Percentiles rank a stretch among this genome's conserved stretches.
phyloP scores from a whole-genome alignment of 2,329 filamentous ascomycete genomes.

The Davidsoniella neocaledoniae region DNA sequence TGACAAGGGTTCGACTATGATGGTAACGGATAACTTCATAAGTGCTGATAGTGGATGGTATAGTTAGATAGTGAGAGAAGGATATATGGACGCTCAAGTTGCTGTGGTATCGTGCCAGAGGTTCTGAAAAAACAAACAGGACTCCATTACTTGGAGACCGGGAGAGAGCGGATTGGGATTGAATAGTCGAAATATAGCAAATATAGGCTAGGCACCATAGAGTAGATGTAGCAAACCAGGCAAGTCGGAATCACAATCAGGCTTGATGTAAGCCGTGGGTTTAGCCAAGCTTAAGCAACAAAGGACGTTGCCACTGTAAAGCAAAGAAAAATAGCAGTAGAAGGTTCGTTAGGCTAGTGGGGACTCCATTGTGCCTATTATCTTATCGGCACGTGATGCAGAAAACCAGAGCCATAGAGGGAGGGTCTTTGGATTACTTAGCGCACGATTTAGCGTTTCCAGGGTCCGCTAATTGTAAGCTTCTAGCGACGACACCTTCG shows the following conservation, averaged over 20 bases:
- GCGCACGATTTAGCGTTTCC: no score
- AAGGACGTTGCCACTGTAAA: background rate
- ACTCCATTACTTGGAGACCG: background rate
- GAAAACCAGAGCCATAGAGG: background rate
- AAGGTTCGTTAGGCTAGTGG: background rate
- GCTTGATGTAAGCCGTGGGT: background rate
- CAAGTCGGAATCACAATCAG: background rate
- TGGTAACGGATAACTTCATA: no score
- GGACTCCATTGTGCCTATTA: background rate
- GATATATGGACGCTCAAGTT: no score
- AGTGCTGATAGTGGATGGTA: no score
- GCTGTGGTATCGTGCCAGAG: background rate
- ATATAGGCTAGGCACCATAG: no score
- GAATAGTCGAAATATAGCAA: no score
- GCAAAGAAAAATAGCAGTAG: background rate
- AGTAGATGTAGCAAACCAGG: no score
- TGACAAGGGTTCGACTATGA: no score
- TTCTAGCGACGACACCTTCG: no score
- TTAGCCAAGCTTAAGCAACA: background rate
- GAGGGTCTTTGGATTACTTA: no score
- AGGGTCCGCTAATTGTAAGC: background rate
- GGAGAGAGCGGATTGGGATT: no score
- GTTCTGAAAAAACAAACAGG: background rate
- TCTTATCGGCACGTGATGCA: slow-evolving; percentile 11
- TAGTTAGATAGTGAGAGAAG: no score